These are phyloP conservation scores for Fusarium sp. DNA, from an alignment of 2,329 filamentous ascomycete genomes.

Conservation along the genomic window DNA sequence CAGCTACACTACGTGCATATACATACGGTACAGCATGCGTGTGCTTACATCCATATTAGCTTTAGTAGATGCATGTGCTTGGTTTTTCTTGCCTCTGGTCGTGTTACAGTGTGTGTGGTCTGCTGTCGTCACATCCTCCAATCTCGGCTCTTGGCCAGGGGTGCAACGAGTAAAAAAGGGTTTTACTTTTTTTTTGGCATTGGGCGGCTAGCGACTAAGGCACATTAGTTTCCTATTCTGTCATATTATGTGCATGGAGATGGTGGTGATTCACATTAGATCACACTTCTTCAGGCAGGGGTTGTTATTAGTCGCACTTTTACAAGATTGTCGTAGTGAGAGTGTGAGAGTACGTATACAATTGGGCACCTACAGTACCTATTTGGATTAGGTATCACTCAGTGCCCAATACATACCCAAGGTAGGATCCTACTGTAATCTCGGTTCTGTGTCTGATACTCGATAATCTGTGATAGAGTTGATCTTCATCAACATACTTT, in stretches of 20 bases:
- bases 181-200: neutral
- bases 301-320: conserved; percentile 1
- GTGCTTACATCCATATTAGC: neutral
- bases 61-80: conserved; percentile 16
- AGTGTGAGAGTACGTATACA: neutral
- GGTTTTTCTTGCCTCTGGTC: neutral
- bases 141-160: conserved; percentile 26
- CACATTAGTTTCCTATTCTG: conserved; percentile 23
- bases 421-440: neutral
- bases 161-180: conserved; percentile 8
- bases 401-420: neutral
- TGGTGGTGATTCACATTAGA: conserved; percentile 22
- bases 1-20: conserved; percentile 1
- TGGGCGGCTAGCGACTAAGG: conserved; percentile 24
- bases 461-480: neutral
- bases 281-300: conserved; percentile 19
- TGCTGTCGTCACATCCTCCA: conserved; percentile 32
- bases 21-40: conserved; percentile 1
- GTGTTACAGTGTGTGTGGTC: conserved; percentile 24
- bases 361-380: conserved; percentile 16
- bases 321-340: neutral
- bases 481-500: neutral
- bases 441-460: neutral
- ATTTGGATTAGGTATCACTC: neutral
- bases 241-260: conserved; percentile 25